A percentile compares a stretch with the other conserved stretches of the same genome.
These are phyloP conservation scores for Venturia asperata DNA, from an alignment of 2,329 filamentous ascomycete species.

Conservation along the genomic window DNA sequence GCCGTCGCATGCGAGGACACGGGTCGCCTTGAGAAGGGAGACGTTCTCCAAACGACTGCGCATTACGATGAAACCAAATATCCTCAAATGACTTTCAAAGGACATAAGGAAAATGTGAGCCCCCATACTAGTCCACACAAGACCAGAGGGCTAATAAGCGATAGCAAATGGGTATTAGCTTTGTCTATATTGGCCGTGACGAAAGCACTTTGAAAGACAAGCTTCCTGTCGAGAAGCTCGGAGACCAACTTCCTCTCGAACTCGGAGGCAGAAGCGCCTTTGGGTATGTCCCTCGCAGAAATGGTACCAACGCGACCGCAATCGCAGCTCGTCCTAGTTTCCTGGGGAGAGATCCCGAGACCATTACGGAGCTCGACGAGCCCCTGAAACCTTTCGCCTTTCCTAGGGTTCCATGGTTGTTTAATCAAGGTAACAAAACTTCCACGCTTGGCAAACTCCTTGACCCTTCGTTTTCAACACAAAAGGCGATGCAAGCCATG, in stretches of 20 bases:
- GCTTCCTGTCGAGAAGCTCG: neutral
- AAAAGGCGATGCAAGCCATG: neutral
- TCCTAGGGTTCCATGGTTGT: neutral
- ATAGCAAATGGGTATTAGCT: conserved; percentile 19
- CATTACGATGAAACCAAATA: conserved; percentile 16
- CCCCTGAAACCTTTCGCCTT: neutral
- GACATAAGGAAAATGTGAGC: conserved; percentile 12
- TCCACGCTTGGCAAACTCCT: neutral
- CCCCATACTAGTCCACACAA: neutral
- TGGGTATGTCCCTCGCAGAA: neutral
- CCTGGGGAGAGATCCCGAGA: neutral
- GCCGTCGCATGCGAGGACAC: conserved; percentile 13
- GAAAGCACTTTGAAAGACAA: neutral
- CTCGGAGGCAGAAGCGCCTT: neutral
- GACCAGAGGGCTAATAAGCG: neutral
- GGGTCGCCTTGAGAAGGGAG: conserved; percentile 16
- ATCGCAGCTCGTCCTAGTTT: neutral
- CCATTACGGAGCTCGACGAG: neutral
- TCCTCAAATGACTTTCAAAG: conserved; percentile 14
- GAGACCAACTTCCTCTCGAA: conserved; percentile 4
- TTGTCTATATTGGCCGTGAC: conserved; percentile 16
- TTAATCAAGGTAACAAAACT: neutral
- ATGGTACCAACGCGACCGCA: neutral
- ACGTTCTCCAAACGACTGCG: neutral
- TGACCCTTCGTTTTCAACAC: neutral